Percentiles rank a stretch among this genome's conserved stretches.
These are phyloP conservation scores for Pleurotus cornucopiae DNA, from an alignment of 768 basidiomycete species.

Conservation along the genomic window DNA sequence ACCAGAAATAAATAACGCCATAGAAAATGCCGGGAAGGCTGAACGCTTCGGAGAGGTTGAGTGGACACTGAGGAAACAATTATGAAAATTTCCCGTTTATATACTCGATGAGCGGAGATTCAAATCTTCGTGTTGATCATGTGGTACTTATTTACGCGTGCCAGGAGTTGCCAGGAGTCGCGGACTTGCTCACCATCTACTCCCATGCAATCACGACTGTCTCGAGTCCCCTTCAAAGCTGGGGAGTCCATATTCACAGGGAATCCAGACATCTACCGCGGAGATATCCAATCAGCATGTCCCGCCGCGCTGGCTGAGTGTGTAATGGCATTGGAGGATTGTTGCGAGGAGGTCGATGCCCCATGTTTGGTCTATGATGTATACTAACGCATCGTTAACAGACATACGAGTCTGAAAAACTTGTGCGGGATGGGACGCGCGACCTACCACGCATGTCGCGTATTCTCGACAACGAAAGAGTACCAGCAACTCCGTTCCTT, in stretches of 20 bases:
- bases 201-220: slow-evolving; percentile 41
- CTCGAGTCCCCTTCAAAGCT: slow-evolving; percentile 49
- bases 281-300: slow-evolving; percentile 61
- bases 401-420: slow-evolving; percentile 65
- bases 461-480: slow-evolving; percentile 65
- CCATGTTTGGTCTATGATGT: not conserved
- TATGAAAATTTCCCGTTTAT: slow-evolving; percentile 21
- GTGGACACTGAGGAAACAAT: slow-evolving; percentile 51
- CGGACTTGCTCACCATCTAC: not conserved
- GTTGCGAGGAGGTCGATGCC: slow-evolving; percentile 65
- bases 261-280: slow-evolving; percentile 61
- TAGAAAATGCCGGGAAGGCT: slow-evolving; percentile 38
- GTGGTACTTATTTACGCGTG: not conserved
- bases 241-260: slow-evolving; percentile 70
- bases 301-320: slow-evolving; percentile 73
- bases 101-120: slow-evolving; percentile 24
- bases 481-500: slow-evolving; percentile 21
- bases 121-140: slow-evolving; percentile 9
- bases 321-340: slow-evolving; percentile 75
- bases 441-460: slow-evolving; percentile 71
- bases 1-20: slow-evolving; percentile 66
- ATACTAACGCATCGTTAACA: slow-evolving; percentile 19
- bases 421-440: slow-evolving; percentile 64
- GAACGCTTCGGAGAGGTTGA: slow-evolving; percentile 64
- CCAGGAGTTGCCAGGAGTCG: not conserved